Percentiles rank a stretch among this genome's conserved stretches.
These are phyloP conservation scores for Diplodia seriata DNA, from an alignment of 2,329 filamentous ascomycete species.

Conservation along the genomic window DNA sequence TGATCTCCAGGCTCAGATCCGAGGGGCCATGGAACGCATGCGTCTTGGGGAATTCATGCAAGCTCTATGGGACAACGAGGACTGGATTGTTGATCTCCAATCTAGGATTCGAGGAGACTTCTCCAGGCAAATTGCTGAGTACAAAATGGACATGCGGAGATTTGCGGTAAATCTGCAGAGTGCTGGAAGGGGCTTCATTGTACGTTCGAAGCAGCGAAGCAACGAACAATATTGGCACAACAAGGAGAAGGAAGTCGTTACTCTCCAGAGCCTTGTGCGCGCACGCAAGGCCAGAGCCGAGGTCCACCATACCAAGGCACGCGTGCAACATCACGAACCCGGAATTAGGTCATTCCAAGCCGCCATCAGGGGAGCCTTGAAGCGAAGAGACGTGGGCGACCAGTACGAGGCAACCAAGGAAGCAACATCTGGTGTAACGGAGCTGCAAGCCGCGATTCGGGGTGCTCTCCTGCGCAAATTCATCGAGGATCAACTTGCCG, in stretches of 20 bases:
- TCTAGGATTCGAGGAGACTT: slow-evolving; percentile 87
- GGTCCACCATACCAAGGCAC: slow-evolving; percentile 56
- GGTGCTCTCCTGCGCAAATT: slow-evolving; percentile 70
- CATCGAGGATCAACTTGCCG: slow-evolving; percentile 52
- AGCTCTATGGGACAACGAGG: slow-evolving; percentile 84
- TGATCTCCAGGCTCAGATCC: slow-evolving; percentile 86
- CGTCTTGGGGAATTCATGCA: slow-evolving; percentile 85
- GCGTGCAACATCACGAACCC: slow-evolving; percentile 53
- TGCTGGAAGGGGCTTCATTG: slow-evolving; percentile 75
- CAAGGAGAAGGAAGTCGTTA: slow-evolving; percentile 74
- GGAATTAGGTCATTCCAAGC: slow-evolving; percentile 63
- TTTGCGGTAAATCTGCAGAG: slow-evolving; percentile 85
- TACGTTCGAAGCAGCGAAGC: slow-evolving; percentile 67
- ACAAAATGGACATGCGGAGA: slow-evolving; percentile 79
- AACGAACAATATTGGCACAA: slow-evolving; percentile 73
- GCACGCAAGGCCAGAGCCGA: slow-evolving; percentile 63
- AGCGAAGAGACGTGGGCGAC: slow-evolving; percentile 51
- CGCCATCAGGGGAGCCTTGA: slow-evolving; percentile 59
- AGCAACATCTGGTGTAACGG: slow-evolving; percentile 65
- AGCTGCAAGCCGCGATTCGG: slow-evolving; percentile 64
- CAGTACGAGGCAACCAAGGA: slow-evolving; percentile 60
- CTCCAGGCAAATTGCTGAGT: slow-evolving; percentile 80
- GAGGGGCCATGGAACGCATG: slow-evolving; percentile 80
- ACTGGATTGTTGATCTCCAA: slow-evolving; percentile 80
- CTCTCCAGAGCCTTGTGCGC: slow-evolving; percentile 81